These are phyloP conservation scores for Durusdinium trenchii DNA, from an alignment of 73 alveolate species.

Conservation along the genomic window DNA sequence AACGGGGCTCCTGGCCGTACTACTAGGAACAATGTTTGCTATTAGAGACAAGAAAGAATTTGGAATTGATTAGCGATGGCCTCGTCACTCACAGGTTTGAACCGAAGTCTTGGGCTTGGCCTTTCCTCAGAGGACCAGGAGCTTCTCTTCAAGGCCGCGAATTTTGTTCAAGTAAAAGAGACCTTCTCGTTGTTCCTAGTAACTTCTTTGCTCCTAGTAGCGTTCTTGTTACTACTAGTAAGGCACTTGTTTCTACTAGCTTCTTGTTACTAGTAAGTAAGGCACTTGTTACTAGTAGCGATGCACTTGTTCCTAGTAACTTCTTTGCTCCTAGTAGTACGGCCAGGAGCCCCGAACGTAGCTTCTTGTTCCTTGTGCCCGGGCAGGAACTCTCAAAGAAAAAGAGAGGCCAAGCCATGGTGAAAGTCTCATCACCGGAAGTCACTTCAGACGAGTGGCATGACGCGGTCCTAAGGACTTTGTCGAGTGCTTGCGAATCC, in stretches of 20 bases:
- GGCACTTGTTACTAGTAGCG: too few relatives aligned
- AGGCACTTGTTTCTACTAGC: background rate
- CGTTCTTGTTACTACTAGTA: too few relatives aligned
- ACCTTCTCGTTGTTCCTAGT: too few relatives aligned
- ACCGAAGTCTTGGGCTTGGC: slow-evolving; percentile 57
- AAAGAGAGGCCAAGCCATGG: slow-evolving; percentile 72
- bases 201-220: too few relatives aligned
- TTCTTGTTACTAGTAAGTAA: background rate
- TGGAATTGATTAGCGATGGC: too few relatives aligned
- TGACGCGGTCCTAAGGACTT: background rate
- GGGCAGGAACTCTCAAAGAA: slow-evolving; percentile 39
- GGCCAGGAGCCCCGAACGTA: too few relatives aligned
- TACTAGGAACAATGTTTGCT: too few relatives aligned
- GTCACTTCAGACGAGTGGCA: background rate
- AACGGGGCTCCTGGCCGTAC: too few relatives aligned
- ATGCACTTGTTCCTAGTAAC: too few relatives aligned
- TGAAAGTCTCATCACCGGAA: background rate
- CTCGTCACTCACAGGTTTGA: background rate
- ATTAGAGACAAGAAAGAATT: too few relatives aligned
- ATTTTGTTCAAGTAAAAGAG: background rate
- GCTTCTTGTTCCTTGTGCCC: too few relatives aligned
- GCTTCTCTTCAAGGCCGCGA: slow-evolving; percentile 60
- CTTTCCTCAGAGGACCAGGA: slow-evolving; percentile 72
- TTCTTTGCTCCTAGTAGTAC: too few relatives aligned
- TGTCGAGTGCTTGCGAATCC: slow-evolving; percentile 16